Conservation (phyloP, 352 stramenopile species). For the Phytophthora vignae region DNA sequence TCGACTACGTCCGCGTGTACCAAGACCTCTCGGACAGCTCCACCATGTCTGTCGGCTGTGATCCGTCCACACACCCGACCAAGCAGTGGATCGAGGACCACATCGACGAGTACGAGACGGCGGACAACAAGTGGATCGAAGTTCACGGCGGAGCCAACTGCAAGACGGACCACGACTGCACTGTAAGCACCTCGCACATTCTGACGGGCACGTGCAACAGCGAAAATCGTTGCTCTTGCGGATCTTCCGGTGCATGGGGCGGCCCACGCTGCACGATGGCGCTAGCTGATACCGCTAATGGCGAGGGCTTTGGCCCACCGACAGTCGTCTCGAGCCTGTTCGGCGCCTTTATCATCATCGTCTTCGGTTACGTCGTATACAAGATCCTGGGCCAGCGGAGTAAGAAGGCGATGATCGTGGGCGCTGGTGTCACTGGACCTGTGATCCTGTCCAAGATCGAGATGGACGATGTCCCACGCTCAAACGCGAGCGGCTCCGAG, state of each 20-base stretch:
- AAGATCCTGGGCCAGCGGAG: slow-evolving; percentile 36
- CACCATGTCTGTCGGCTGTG: slow-evolving; percentile 60
- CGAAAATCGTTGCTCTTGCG: slow-evolving; percentile 38
- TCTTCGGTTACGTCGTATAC: slow-evolving; percentile 32
- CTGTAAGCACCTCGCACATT: slow-evolving; percentile 42
- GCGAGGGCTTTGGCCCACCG: slow-evolving; percentile 53
- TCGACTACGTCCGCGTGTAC: slow-evolving; percentile 69
- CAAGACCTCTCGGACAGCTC: slow-evolving; percentile 51
- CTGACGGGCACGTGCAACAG: slow-evolving; percentile 44
- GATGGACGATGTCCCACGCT: slow-evolving; percentile 32
- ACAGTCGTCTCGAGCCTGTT: slow-evolving; percentile 33
- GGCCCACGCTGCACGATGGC: slow-evolving; percentile 55
- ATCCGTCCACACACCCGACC: slow-evolving; percentile 59
- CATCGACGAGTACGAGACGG: slow-evolving; percentile 57
- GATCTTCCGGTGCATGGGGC: slow-evolving; percentile 46
- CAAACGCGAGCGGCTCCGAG: slow-evolving; percentile 17
- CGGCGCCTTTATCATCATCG: slow-evolving; percentile 14
- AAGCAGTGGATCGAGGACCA: slow-evolving; percentile 62
- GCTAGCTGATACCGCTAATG: slow-evolving; percentile 29
- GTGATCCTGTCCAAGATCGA: slow-evolving; percentile 35
- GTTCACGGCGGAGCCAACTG: slow-evolving; percentile 55
- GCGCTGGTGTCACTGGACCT: slow-evolving; percentile 21
- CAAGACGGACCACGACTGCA: slow-evolving; percentile 52
- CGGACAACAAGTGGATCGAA: slow-evolving; percentile 49
- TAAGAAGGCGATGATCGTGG: slow-evolving; percentile 28